Evolutionary conservation across 805 yeast species (phyloP).

Genomic region (Kodamaea neixiangensis): DNA sequence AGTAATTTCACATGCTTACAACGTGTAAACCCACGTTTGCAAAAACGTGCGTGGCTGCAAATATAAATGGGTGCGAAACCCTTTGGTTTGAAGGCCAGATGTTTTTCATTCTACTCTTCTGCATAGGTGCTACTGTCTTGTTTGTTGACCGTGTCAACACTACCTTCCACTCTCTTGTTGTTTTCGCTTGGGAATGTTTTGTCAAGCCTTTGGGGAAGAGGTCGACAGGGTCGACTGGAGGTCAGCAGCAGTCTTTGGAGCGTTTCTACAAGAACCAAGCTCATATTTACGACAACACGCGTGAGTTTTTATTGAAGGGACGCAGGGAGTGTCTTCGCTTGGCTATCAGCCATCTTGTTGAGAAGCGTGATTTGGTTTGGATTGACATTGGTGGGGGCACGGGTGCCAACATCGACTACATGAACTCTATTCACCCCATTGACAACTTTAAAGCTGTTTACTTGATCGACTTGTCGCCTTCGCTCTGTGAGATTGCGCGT

Average conservation of each 20-base stretch:
- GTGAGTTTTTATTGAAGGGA: conserved; percentile 67
- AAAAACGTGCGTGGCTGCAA: not conserved
- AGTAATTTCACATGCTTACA: conserved; percentile 2
- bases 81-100: not conserved
- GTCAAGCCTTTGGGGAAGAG: conserved; percentile 53
- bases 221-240: conserved; percentile 25
- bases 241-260: conserved; percentile 64
- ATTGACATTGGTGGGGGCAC: conserved; percentile 87
- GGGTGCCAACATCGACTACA: conserved; percentile 76
- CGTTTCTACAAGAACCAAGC: conserved; percentile 77
- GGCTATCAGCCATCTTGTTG: conserved; percentile 56
- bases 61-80: not conserved
- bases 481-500: conserved; percentile 71
- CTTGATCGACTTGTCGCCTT: conserved; percentile 75
- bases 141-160: conserved; percentile 18
- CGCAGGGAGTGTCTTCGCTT: conserved; percentile 62
- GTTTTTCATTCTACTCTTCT: conserved; percentile 7
- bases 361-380: conserved; percentile 57
- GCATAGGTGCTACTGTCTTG: conserved; percentile 9
- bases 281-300: conserved; percentile 70
- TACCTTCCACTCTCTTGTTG: conserved; percentile 26
- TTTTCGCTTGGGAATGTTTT: conserved; percentile 54
- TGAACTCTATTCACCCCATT: conserved; percentile 58
- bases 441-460: conserved; percentile 62
- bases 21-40: not conserved